Percentiles rank a stretch among this genome's conserved stretches.
These are phyloP conservation scores for Pseudogymnoascus sp. DNA, from an alignment of 2,329 filamentous ascomycete genomes.

Conservation along the genomic window DNA sequence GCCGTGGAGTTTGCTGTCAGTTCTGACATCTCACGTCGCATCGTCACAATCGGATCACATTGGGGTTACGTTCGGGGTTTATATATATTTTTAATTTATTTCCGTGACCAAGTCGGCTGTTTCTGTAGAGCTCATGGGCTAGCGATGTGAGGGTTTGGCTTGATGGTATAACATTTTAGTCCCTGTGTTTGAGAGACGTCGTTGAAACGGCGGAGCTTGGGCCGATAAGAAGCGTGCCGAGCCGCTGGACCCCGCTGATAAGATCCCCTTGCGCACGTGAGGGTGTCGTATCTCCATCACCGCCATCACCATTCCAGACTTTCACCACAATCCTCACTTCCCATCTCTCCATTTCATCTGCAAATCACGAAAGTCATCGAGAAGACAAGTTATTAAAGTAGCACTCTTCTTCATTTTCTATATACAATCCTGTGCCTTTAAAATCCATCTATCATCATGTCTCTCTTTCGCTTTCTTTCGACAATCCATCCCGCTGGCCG, in stretches of 20 bases:
- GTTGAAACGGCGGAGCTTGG: background rate
- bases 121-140: too few species aligned
- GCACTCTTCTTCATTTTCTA: constrained; percentile 1
- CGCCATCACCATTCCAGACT: background rate
- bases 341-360: too few species aligned
- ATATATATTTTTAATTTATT: too few species aligned
- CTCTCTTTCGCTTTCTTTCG: background rate
- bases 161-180: too few species aligned
- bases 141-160: too few species aligned
- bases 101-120: too few species aligned
- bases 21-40: too few species aligned
- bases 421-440: background rate
- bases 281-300: background rate
- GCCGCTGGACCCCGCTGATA: background rate
- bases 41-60: too few species aligned
- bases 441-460: background rate
- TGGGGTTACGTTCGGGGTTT: too few species aligned
- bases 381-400: background rate
- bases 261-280: background rate
- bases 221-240: background rate
- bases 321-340: background rate
- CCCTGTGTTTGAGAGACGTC: too few species aligned
- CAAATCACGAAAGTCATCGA: background rate
- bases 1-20: too few species aligned
- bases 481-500: background rate